A percentile compares a stretch with the other conserved stretches of the same genome.
Conservation (phyloP, 257 asterid species). For the Przewalskia tangutica region DNA sequence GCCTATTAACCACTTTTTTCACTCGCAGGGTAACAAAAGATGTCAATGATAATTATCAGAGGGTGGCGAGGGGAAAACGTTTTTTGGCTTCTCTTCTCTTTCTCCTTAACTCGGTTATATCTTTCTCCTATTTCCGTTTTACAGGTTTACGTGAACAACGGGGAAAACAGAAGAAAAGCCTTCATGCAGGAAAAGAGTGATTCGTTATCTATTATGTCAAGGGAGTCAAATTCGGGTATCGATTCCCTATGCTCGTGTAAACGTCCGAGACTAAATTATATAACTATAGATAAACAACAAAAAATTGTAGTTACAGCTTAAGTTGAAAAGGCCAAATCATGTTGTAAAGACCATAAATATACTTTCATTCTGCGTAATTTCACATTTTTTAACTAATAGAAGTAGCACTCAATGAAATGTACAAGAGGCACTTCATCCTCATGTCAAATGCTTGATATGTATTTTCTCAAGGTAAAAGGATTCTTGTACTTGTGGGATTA, state of each 20-base stretch:
- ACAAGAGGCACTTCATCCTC: no score
- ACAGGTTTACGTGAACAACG: conserved; percentile 34
- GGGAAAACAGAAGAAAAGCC: conserved; percentile 31
- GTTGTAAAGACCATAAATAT: background rate
- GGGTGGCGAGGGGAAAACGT: no score
- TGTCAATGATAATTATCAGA: no score
- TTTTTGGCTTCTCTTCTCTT: no score
- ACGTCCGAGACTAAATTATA: background rate
- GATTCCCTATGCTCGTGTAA: background rate
- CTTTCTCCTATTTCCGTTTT: background rate
- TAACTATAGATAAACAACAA: background rate
- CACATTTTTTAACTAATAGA: no score
- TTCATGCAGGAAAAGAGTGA: conserved; percentile 19
- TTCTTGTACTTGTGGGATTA: no score
- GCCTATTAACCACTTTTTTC: background rate
- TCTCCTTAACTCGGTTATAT: no score
- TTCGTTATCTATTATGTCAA: background rate
- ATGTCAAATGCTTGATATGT: no score
- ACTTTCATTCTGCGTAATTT: no score
- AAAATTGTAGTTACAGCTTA: background rate
- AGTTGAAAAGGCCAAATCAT: background rate
- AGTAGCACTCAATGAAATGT: no score
- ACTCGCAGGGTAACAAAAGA: conserved; percentile 10
- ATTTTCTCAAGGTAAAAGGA: no score
- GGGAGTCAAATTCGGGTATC: background rate